phyloP scores from a whole-genome alignment of 2,329 filamentous ascomycete species.

The Ophiostoma australiae region DNA sequence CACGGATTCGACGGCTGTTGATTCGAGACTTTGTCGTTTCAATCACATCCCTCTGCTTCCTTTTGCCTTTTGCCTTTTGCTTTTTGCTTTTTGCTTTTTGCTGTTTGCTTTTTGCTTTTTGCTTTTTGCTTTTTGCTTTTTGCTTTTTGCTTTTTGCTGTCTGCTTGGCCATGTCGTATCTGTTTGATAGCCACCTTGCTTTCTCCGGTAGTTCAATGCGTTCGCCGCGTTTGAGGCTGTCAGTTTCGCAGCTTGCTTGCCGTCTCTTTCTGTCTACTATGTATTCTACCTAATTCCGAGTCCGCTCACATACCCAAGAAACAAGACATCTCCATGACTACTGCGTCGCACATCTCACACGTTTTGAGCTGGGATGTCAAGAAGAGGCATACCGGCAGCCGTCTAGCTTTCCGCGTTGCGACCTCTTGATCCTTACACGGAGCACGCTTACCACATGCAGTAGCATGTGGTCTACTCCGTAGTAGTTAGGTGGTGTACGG shows the following conservation, averaged over 20 bases:
- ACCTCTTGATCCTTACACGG: neutral
- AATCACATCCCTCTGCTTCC: neutral
- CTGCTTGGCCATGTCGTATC: neutral
- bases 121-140: neutral
- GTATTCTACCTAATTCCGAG: neutral
- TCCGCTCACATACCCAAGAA: neutral
- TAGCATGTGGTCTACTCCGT: neutral
- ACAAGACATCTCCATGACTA: too few species aligned
- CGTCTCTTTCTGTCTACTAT: too few species aligned
- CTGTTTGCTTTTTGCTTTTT: neutral
- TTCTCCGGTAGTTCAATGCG: neutral
- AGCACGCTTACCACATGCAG: neutral
- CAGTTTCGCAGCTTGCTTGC: neutral
- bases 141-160: neutral
- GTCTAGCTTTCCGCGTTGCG: neutral
- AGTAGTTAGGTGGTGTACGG: neutral
- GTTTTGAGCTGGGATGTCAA: neutral
- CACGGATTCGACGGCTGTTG: neutral
- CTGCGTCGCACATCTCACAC: too few species aligned
- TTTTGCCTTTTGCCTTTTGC: neutral
- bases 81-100: neutral
- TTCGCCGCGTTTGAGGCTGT: neutral
- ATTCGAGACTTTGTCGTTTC: neutral
- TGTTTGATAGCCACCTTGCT: neutral
- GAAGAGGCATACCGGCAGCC: neutral